Evolutionary conservation across 2,329 filamentous ascomycete genomes (phyloP).

Genomic region (Massarina eburnea): DNA sequence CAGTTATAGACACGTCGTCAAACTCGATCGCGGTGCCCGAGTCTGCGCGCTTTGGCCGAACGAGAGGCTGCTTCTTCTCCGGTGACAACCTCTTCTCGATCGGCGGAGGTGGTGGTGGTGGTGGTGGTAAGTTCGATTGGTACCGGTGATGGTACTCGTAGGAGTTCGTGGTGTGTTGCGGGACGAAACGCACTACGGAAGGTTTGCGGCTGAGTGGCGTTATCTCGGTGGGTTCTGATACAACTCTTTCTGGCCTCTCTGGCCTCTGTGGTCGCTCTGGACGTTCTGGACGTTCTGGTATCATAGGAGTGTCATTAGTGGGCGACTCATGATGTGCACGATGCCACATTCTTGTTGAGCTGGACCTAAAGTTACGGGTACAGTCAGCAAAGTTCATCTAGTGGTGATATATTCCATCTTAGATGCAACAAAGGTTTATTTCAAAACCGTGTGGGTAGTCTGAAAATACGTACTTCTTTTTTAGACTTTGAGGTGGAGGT

Average conservation of each 20-base stretch:
- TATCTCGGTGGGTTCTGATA: neutral
- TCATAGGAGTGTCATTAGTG: slow-evolving; percentile 1
- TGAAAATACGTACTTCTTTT: too few relatives aligned
- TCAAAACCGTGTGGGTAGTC: too few relatives aligned
- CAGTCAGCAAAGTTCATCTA: too few relatives aligned
- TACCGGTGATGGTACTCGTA: neutral
- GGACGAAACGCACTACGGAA: neutral
- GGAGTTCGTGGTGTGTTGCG: neutral
- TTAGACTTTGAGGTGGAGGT: slow-evolving; percentile 10
- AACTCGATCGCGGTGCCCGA: slow-evolving; percentile 37
- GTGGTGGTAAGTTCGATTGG: too few relatives aligned
- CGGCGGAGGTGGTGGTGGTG: neutral
- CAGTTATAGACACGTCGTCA: slow-evolving; percentile 14
- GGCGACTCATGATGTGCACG: slow-evolving; percentile 13
- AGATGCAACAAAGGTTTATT: too few relatives aligned
- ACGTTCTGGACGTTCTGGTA: neutral
- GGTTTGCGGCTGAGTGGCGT: neutral
- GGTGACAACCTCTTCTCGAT: slow-evolving; percentile 1
- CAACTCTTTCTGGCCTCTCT: neutral
- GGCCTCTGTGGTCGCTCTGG: neutral
- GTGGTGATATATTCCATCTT: too few relatives aligned
- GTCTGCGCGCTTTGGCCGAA: slow-evolving; percentile 27
- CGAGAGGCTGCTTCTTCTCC: slow-evolving; percentile 3
- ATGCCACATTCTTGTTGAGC: slow-evolving; percentile 21
- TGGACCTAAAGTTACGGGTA: too few relatives aligned